Evolutionary conservation across 345 rosid genomes (phyloP), one percentile per base, ranked within the genome.

Genomic region (Cardiospermum halicacabum): DNA sequence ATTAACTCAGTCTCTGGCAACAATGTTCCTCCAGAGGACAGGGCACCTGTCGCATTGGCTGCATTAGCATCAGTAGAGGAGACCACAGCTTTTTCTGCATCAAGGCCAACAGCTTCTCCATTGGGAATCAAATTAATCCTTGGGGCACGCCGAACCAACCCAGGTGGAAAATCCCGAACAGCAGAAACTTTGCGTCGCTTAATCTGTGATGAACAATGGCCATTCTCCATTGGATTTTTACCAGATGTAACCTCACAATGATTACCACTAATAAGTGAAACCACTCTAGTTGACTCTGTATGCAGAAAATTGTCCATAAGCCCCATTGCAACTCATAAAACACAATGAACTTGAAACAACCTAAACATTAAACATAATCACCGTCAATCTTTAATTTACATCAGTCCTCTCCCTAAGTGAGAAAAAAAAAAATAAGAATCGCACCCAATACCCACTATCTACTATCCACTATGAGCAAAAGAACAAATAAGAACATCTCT

Each of bases 151-250:
- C 65, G 66, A 40, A 86, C 87, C 70, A 78, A 88, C 1, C 77
- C 84, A 16, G 74, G 69, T 0, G 96, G 85, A 34, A 75, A 86
- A 61, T 84, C 82, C 15, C 88, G 78, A 62, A 67, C 24, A 3
- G 81, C 89, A 42, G 67, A 77, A 76, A 79, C 76, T 60, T 39
- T 73, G 36, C 76, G 75, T 21, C 65, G 72, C 83, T 78, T 89
- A 62, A 56, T 66, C 76, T 72, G 84, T 28, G 74, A 69, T 19
- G 13, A 58, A 49, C 63, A 62, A 50, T 65, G 51, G 64, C 71
- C 84, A 66, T 72, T 75, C 45, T 45, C 75, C 65, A 65, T 65
- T 0, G 51, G 65, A 9, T 45, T 3, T 39, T 53, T 59, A 62
- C 70, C 82, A 4, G 63, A 50, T 34, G 65, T 67, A 65, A 64